Evolutionary conservation across 108 stramenopile species (phyloP), one percentile per base, ranked within the genome.

Genomic region (Epithemia pelagica): DNA sequence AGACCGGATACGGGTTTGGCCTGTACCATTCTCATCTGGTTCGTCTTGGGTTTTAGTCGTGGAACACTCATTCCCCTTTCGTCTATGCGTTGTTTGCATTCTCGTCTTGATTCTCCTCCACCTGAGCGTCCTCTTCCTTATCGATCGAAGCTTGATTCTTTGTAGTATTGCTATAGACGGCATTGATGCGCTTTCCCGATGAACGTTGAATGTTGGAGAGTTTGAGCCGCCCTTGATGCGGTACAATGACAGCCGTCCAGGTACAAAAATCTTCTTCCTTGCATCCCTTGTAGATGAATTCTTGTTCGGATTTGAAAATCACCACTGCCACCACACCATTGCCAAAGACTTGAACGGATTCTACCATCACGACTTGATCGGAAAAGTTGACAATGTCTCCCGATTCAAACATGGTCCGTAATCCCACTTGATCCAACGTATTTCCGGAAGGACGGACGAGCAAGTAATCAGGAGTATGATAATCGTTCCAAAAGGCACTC

Each of bases 221-320:
- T 46, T 46, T 46, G 10, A 46, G 37, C 15, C 37, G 37, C 5
- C 15, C 15, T 15, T 46, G 10, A 15, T 46, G 37, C 10, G 15
- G 37, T 5, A 46, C 37, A 5, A 46, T 15, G 15, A 46, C 37
- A 15, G 37, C 37, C 37, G 37, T 46, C 37, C 37, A 46, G 10
- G 37, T 46, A 15, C 10, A 5, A 46, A 46, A 46, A 46, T 46
- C 37, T 46, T 46, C 37, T 46, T 46, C 37, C 37, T 15, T 5
- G 10, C 15, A 15, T 10, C 37, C 37, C 10, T 46, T 5, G 10
- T 15, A 46, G 10, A 46, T 15, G 15, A 46, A 46, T 10, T 46
- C 37, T 46, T 46, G 37, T 46, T 46, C 37, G 37, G 37, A 46
- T 46, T 46, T 46, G 37, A 46, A 46, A 46, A 46, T 46, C 37